Conservation (phyloP, 2,329 filamentous ascomycete species). For the Phyllosticta capitalensis region DNA sequence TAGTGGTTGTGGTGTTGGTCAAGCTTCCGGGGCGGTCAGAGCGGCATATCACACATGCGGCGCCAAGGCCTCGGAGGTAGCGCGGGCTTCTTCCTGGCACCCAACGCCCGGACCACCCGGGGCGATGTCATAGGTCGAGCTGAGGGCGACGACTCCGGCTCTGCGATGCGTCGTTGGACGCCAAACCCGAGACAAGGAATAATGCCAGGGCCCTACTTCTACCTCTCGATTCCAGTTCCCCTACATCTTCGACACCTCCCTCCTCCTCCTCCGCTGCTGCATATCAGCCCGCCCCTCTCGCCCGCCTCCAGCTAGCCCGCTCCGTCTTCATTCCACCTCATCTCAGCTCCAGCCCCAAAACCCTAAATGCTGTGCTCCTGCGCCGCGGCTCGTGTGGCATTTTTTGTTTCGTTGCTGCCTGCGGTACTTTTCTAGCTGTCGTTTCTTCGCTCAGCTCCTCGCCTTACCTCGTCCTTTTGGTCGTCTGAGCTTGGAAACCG, state of each 20-base stretch:
- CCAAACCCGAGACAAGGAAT: neutral
- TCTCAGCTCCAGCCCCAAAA: neutral
- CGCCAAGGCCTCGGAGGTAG: neutral
- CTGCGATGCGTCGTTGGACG: neutral
- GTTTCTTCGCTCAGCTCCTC: neutral
- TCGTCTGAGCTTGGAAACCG: neutral
- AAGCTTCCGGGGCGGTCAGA: slow-evolving; percentile 15
- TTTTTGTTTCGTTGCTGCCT: neutral
- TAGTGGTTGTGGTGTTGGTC: slow-evolving; percentile 10
- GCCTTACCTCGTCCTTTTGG: neutral
- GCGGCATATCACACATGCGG: neutral
- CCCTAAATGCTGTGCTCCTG: neutral
- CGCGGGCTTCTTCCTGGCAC: neutral
- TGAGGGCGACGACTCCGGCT: neutral
- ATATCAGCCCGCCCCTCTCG: neutral
- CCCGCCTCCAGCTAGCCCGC: slow-evolving; percentile 1
- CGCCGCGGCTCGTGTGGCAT: neutral
- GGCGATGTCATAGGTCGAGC: slow-evolving; percentile 4
- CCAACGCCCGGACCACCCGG: neutral
- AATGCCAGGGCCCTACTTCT: neutral
- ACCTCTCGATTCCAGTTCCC: neutral
- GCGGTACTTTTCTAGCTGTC: neutral
- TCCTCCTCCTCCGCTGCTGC: neutral
- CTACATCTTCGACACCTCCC: neutral
- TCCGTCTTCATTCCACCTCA: slow-evolving; percentile 4